Conservation (phyloP, 768 basidiomycete genomes). For the Lanmaoa pseudosensibilis region DNA sequence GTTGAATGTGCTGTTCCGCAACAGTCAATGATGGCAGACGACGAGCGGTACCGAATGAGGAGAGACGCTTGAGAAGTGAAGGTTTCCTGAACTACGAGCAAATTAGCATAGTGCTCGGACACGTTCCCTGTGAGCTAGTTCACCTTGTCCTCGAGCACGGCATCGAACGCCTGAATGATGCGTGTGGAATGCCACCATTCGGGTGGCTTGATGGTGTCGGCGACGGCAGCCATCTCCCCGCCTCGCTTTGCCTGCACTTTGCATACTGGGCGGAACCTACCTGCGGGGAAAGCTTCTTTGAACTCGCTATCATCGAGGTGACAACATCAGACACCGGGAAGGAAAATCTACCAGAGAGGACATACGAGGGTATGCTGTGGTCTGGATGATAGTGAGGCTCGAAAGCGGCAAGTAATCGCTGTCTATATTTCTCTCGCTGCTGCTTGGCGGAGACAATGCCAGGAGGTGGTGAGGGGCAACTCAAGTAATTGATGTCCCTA, state of each 20-base stretch:
- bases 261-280: conserved; percentile 87
- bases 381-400: conserved; percentile 89
- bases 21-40: conserved; percentile 70
- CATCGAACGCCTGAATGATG: conserved; percentile 88
- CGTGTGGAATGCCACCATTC: conserved; percentile 94
- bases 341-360: not conserved
- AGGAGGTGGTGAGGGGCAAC: conserved; percentile 75
- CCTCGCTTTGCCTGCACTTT: conserved; percentile 86
- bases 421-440: conserved; percentile 78
- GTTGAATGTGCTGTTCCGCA: conserved; percentile 84
- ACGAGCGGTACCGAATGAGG: conserved; percentile 68
- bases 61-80: conserved; percentile 81
- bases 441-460: conserved; percentile 75
- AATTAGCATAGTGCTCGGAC: conserved; percentile 4
- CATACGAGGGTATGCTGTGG: conserved; percentile 72
- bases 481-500: conserved; percentile 84
- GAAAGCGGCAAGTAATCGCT: conserved; percentile 72
- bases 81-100: conserved; percentile 79
- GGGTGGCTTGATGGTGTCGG: conserved; percentile 86
- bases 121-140: not conserved
- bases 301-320: conserved; percentile 63
- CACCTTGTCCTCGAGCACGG: conserved; percentile 83
- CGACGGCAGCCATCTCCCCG: conserved; percentile 75
- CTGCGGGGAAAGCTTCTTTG: conserved; percentile 93
- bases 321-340: not conserved